Conservation (phyloP, 768 basidiomycete genomes). For the Suillus hirtellus region DNA sequence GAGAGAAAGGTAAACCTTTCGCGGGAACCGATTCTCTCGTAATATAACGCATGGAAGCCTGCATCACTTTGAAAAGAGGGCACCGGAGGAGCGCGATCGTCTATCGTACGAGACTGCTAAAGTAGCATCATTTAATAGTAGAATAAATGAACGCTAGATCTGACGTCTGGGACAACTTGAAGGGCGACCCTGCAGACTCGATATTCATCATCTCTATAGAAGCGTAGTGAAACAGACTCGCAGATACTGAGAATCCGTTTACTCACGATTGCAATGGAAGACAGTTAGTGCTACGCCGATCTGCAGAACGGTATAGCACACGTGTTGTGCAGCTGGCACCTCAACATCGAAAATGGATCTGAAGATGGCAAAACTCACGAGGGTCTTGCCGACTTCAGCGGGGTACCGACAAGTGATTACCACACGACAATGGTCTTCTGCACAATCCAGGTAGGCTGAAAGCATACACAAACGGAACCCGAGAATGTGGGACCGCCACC, state of each 20-base stretch:
- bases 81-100: not conserved
- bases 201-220: not conserved
- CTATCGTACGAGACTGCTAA: not conserved
- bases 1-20: slow-evolving; percentile 6
- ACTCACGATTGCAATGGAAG: not conserved
- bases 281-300: not conserved
- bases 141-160: not conserved
- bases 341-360: not conserved
- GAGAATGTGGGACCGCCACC: not conserved
- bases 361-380: not conserved
- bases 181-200: not conserved
- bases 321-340: slow-evolving; percentile 1
- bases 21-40: not conserved
- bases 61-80: not conserved
- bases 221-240: not conserved
- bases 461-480: no score
- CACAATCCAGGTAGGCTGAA: not conserved
- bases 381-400: not conserved
- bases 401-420: not conserved
- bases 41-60: not conserved
- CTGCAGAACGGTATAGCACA: not conserved
- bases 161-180: not conserved
- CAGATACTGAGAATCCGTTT: slow-evolving; percentile 2
- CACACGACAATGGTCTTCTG: slow-evolving; percentile 1
- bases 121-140: not conserved